Base-by-base conservation (phyloP, 2,329 filamentous ascomycete genomes). In the Sporothrix humicola region DNA sequence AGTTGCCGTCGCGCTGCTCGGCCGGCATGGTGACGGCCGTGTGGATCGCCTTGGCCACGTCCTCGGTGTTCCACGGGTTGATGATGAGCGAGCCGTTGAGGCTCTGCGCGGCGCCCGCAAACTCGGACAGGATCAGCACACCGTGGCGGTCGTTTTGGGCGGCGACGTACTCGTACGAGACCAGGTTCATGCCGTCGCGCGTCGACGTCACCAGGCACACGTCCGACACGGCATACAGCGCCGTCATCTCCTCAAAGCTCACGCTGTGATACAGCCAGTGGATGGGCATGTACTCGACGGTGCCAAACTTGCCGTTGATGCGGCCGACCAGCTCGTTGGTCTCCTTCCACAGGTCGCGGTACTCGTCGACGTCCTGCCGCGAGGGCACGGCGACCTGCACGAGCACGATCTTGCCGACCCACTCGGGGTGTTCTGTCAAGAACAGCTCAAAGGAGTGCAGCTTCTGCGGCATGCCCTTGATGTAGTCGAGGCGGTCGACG, bases 31-130 rank as follows among this genome's bases (percentile, higher is more conserved):
- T 97, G 59, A 98, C 94, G n/a, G 95, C 94, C 77, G 97, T 94
- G 82, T 98, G 93, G 77, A 98, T 95, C 6, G 95, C 93, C 78
- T 94, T 93, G 56, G 95, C 95, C 52, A 98, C 86, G 82, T 98
- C 95, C 80, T 98, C 95, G 0, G 95, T 98, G 81, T 98, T 98
- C 96, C 96, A 99, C 0, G 96, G 96, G 82, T 99, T 99, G 79
- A 98, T 93, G 72, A 98, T 95, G 70, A 98, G 87, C 78, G 93
- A 94, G 75, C 95, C 95, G 77, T 97, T 98, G 73, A 99, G 87
- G 76, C 93, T 96, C 83, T 98, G 96, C 0, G 96, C 95, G 8
- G 96, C 96, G 59, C 96, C 96, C 0, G 96, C 95, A 80, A 99
- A 98, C 81, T 99, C 96, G 66, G 95, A 98, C 46, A 99, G 89